Conservation (phyloP, 768 basidiomycete genomes). For the Rhodocollybia butyracea region DNA sequence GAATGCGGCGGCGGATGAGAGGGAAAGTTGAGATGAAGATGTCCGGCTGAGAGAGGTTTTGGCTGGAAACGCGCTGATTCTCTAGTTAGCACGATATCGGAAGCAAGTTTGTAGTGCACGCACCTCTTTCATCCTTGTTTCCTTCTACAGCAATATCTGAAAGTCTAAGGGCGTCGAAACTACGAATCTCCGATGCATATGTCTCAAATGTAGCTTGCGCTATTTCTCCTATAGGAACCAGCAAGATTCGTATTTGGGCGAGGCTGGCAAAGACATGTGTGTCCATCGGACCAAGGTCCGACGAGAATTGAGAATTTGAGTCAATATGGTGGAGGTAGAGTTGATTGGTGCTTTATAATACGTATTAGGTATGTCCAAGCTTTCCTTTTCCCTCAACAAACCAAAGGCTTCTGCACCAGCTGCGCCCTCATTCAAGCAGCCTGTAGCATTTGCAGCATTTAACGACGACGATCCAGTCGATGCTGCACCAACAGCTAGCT, state of each 20-base stretch:
- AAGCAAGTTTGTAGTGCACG: conserved; percentile 15
- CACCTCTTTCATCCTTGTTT: conserved; percentile 74
- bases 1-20: conserved; percentile 72
- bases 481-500: conserved; percentile 40
- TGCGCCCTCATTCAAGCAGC: conserved; percentile 46
- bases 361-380: conserved; percentile 55
- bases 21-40: conserved; percentile 77
- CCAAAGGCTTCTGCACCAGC: conserved; percentile 46
- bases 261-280: conserved; percentile 74
- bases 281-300: conserved; percentile 49
- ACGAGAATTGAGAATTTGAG: too few species aligned
- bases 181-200: conserved; percentile 71
- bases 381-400: conserved; percentile 83
- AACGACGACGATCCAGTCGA: conserved; percentile 62
- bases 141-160: conserved; percentile 77
- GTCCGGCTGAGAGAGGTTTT: conserved; percentile 67
- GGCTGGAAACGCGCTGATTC: conserved; percentile 78
- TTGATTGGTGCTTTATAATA: neutral
- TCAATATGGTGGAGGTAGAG: too few species aligned
- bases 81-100: conserved; percentile 9
- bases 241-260: conserved; percentile 80
- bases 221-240: conserved; percentile 84
- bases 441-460: conserved; percentile 59
- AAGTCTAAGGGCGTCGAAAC: conserved; percentile 70
- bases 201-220: conserved; percentile 64